Evolutionary conservation across 306 rosid genomes (phyloP).

Genomic region (Vigna trinervia): DNA sequence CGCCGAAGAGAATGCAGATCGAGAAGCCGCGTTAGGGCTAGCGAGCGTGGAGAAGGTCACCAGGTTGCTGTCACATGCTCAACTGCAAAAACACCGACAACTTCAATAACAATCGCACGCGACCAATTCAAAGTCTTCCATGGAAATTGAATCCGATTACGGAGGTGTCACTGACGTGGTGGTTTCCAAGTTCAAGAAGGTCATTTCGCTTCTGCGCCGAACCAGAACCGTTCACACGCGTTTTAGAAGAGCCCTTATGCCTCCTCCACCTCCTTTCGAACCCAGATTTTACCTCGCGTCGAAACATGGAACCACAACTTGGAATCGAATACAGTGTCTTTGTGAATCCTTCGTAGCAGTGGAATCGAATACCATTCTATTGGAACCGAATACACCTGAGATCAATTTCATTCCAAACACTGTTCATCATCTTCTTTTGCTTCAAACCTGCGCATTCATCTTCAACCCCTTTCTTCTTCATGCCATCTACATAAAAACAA

Average conservation of each 20-base stretch:
- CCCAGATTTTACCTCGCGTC: constrained; percentile 49
- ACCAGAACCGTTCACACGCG: constrained; percentile 91
- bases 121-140: background rate
- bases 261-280: background rate
- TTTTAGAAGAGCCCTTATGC: constrained; percentile 73
- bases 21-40: too few relatives aligned
- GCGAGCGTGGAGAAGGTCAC: constrained; percentile 73
- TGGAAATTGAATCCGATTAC: constrained; percentile 65
- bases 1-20: too few relatives aligned
- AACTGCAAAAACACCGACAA: constrained; percentile 18
- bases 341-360: too few relatives aligned
- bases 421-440: too few relatives aligned
- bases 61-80: constrained; percentile 32
- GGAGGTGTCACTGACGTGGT: constrained; percentile 74
- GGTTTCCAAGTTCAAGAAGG: constrained; percentile 80
- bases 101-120: constrained; percentile 27
- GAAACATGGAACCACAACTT: too few relatives aligned
- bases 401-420: too few relatives aligned
- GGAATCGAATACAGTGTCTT: too few relatives aligned
- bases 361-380: too few relatives aligned
- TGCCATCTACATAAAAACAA: too few relatives aligned
- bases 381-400: too few relatives aligned
- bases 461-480: too few relatives aligned
- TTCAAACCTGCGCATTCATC: too few relatives aligned
- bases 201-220: constrained; percentile 81